Evolutionary conservation across 306 rosid genomes (phyloP).

Genomic region (Pachyrhizus erosus): DNA sequence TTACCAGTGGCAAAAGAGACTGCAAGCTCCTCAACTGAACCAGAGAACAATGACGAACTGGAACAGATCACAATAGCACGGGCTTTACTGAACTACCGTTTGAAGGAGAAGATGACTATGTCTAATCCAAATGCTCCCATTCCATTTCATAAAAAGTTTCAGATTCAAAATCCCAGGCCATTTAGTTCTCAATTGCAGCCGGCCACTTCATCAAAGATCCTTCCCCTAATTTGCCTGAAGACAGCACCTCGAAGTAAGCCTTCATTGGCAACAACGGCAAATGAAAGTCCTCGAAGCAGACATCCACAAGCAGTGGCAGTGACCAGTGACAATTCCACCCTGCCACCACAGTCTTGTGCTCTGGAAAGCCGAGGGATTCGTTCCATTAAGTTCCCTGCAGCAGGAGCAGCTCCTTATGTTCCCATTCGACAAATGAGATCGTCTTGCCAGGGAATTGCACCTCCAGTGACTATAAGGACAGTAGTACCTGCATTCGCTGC

Average conservation of each 20-base stretch:
- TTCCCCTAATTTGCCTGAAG: constrained; percentile 87
- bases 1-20: constrained; percentile 74
- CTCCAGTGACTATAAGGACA: constrained; percentile 80
- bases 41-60: constrained; percentile 84
- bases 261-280: constrained; percentile 46
- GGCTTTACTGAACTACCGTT: constrained; percentile 74
- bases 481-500: constrained; percentile 81
- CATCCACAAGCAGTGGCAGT: constrained; percentile 36
- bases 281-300: constrained; percentile 60
- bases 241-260: constrained; percentile 56
- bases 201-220: constrained; percentile 81
- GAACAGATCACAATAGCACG: constrained; percentile 96
- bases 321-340: constrained; percentile 51
- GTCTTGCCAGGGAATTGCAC: constrained; percentile 82
- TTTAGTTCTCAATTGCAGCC: constrained; percentile 76
- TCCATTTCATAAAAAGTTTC: constrained; percentile 77
- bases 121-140: constrained; percentile 70
- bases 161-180: constrained; percentile 71
- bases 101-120: constrained; percentile 80
- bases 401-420: constrained; percentile 81
- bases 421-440: constrained; percentile 80
- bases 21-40: constrained; percentile 69
- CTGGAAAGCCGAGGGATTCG: constrained; percentile 62
- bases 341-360: constrained; percentile 50
- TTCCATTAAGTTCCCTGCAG: constrained; percentile 74